Percentiles rank a stretch among this genome's conserved stretches.
Evolutionary conservation across 306 rosid species (phyloP).

Genomic region (Vachellia collinsii): DNA sequence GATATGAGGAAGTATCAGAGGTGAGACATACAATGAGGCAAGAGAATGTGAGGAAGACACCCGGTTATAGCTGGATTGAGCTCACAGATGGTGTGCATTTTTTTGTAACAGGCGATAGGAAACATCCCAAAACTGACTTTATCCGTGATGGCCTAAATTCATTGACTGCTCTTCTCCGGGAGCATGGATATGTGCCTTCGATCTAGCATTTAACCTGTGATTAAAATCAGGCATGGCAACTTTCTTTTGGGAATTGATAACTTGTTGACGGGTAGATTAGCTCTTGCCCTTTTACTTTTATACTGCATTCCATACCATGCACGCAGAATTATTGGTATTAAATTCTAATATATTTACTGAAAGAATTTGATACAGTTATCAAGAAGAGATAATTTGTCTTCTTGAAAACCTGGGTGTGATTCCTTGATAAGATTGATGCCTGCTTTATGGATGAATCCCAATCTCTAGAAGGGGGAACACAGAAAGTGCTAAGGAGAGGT

Average conservation of each 20-base stretch:
- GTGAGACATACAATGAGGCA: conserved; percentile 73
- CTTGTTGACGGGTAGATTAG: conserved; percentile 7
- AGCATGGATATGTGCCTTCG: conserved; percentile 54
- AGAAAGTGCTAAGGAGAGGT: too few species aligned
- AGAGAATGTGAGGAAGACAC: conserved; percentile 76
- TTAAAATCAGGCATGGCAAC: conserved; percentile 18
- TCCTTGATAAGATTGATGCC: not conserved
- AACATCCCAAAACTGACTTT: conserved; percentile 57
- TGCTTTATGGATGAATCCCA: too few species aligned
- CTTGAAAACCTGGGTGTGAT: not conserved
- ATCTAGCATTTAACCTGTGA: conserved; percentile 38
- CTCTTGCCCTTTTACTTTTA: not conserved
- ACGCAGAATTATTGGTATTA: not conserved
- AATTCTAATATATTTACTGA: not conserved
- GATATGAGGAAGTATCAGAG: conserved; percentile 68
- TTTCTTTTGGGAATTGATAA: not conserved
- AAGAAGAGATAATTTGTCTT: not conserved
- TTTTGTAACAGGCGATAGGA: conserved; percentile 69
- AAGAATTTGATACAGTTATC: not conserved
- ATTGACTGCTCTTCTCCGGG: conserved; percentile 64
- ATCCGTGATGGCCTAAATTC: conserved; percentile 70
- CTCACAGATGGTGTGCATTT: conserved; percentile 72
- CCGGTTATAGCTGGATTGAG: conserved; percentile 92
- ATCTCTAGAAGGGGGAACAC: too few species aligned
- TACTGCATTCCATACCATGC: conserved; percentile 8